A percentile compares a stretch with the other conserved stretches of the same genome.
These are phyloP conservation scores for Emiliania huxleyi DNA, from an alignment of 78 protist genomes.

Conservation along the genomic window DNA sequence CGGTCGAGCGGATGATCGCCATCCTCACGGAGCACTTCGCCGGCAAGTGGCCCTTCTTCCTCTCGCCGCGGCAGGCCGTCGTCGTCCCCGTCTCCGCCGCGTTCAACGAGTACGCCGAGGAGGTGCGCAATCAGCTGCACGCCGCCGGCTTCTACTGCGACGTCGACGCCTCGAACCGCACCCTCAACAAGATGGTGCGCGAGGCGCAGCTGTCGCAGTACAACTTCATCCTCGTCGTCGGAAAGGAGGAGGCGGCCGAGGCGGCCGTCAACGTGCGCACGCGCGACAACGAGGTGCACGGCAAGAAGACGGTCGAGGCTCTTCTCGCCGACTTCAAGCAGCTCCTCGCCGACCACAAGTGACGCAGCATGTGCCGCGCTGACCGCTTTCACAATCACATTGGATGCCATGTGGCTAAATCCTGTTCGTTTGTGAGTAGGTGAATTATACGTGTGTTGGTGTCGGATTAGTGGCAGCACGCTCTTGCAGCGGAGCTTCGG, in stretches of 20 bases:
- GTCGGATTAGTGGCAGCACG: too few species aligned
- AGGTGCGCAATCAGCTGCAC: background rate
- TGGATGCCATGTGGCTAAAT: too few species aligned
- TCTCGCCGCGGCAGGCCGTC: constrained; percentile 98
- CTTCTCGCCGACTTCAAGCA: too few species aligned
- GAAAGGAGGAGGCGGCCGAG: constrained; percentile 73
- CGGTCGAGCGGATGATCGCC: constrained; percentile 96
- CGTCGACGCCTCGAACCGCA: background rate
- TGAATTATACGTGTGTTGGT: too few species aligned
- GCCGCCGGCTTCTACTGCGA: background rate
- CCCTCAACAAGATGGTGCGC: constrained; percentile 2
- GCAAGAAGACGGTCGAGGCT: background rate
- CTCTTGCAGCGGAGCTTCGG: too few species aligned
- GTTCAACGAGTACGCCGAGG: background rate
- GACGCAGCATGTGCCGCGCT: too few species aligned
- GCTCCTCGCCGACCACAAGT: too few species aligned
- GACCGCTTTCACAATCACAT: too few species aligned
- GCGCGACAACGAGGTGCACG: constrained; percentile 63
- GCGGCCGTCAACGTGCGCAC: constrained; percentile 79
- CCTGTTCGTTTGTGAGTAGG: too few species aligned
- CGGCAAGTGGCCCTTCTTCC: constrained; percentile 99
- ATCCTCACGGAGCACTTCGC: constrained; percentile 93
- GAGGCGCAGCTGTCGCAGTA: constrained; percentile 46
- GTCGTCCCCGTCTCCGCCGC: constrained; percentile 25
- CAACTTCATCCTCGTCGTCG: constrained; percentile 83